Conservation (phyloP, 2,329 filamentous ascomycete genomes). For the Lachnellula cervina region DNA sequence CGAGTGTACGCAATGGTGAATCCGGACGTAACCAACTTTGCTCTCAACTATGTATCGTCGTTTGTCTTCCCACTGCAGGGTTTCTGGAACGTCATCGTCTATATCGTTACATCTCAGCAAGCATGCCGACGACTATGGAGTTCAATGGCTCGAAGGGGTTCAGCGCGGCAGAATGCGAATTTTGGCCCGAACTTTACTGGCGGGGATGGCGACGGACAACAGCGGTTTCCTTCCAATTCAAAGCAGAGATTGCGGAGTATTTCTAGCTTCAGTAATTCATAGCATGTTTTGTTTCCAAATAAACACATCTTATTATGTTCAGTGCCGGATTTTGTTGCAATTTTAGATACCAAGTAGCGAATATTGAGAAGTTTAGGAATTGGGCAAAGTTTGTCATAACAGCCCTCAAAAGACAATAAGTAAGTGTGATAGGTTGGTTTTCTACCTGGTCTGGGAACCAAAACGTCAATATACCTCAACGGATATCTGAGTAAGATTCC, state of each 20-base stretch:
- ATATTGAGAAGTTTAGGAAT: too few relatives aligned
- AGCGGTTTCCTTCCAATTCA: neutral
- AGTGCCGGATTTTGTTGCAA: too few relatives aligned
- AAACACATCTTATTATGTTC: too few relatives aligned
- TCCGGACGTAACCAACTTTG: neutral
- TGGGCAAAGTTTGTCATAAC: too few relatives aligned
- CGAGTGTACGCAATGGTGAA: slow-evolving; percentile 8
- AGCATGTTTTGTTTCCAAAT: neutral
- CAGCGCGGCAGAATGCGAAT: neutral
- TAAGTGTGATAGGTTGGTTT: too few relatives aligned
- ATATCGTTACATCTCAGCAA: slow-evolving; percentile 62
- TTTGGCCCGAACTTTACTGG: neutral
- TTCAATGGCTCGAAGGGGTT: neutral
- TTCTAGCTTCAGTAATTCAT: neutral
- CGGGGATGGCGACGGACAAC: neutral
- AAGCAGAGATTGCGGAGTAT: slow-evolving; percentile 10
- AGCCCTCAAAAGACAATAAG: too few relatives aligned
- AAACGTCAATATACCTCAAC: too few relatives aligned
- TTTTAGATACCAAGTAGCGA: too few relatives aligned
- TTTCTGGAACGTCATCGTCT: slow-evolving; percentile 76
- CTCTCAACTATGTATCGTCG: slow-evolving; percentile 9
- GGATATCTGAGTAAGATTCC: too few relatives aligned
- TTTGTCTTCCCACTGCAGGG: slow-evolving; percentile 51
- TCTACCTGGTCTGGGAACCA: too few relatives aligned
- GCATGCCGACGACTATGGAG: slow-evolving; percentile 4